Conservation (phyloP, 805 yeast species). For the Lipomyces starkeyi region DNA sequence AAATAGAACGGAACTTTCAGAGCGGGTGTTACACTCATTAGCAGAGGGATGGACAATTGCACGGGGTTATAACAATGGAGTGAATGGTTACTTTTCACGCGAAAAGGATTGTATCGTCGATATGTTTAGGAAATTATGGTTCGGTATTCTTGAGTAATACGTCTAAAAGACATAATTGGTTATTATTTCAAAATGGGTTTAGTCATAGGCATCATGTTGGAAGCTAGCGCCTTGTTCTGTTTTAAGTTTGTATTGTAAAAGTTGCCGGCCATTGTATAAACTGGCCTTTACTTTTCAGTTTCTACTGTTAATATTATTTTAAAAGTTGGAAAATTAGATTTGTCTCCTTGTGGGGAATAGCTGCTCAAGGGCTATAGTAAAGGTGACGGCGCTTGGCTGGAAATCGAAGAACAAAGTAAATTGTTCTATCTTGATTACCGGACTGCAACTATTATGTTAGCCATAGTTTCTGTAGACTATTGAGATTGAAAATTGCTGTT, state of each 20-base stretch:
- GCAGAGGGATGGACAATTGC: neutral
- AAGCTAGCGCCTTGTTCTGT: neutral
- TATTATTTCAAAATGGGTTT: neutral
- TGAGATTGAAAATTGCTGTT: too few relatives aligned
- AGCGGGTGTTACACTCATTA: neutral
- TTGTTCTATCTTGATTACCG: too few relatives aligned
- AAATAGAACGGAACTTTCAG: neutral
- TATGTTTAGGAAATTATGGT: neutral
- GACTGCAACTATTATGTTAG: too few relatives aligned
- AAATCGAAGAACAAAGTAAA: too few relatives aligned
- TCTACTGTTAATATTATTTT: slow-evolving; percentile 5
- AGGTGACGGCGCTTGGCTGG: too few relatives aligned
- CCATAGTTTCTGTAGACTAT: too few relatives aligned
- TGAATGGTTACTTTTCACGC: slow-evolving; percentile 2
- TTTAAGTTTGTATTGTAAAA: neutral
- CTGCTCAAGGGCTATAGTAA: too few relatives aligned
- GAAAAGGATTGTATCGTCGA: neutral
- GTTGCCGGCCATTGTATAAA: neutral
- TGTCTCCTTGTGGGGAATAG: too few relatives aligned
- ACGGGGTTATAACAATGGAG: neutral
- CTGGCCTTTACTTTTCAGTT: slow-evolving; percentile 3
- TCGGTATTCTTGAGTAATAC: neutral
- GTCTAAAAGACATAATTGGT: neutral
- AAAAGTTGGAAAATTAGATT: neutral
- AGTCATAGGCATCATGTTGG: neutral